phyloP scores from a whole-genome alignment of 2,329 filamentous ascomycete species.

The Dryadomyces quercivorus region DNA sequence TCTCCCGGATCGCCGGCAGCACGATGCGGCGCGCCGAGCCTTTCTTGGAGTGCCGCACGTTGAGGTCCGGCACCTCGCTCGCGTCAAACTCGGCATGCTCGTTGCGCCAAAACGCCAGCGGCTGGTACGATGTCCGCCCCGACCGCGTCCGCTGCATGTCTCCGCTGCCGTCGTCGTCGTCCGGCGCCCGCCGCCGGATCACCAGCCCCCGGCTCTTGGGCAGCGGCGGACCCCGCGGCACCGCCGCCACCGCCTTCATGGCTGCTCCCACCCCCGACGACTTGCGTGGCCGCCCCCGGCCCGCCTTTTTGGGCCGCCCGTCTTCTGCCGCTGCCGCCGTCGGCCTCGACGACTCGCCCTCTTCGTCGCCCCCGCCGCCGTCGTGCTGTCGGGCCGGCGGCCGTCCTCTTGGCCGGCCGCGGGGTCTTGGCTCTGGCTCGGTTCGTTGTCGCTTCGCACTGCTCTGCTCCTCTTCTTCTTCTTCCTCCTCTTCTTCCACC shows the following conservation, averaged over 20 bases:
- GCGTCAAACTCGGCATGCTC: conserved; percentile 63
- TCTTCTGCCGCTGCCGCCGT: background rate
- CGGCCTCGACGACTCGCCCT: background rate
- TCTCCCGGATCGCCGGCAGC: conserved; percentile 61
- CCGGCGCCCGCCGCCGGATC: conserved; percentile 31
- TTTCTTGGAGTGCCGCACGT: conserved; percentile 18
- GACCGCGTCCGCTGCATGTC: conserved; percentile 53
- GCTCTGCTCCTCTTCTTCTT: conserved; percentile 12
- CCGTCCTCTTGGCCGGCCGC: background rate
- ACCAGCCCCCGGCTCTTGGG: conserved; percentile 43
- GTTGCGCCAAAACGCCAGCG: conserved; percentile 76
- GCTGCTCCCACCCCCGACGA: conserved; percentile 32
- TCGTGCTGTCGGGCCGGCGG: background rate
- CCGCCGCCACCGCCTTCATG: conserved; percentile 28
- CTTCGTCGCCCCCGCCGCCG: background rate
- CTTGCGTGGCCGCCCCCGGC: conserved; percentile 20
- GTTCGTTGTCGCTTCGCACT: conserved; percentile 9
- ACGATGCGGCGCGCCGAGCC: conserved; percentile 32
- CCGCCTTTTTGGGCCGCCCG: conserved; percentile 13
- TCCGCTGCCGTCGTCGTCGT: conserved; percentile 22
- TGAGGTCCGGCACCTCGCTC: conserved; percentile 37
- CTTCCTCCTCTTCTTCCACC: conserved; percentile 15
- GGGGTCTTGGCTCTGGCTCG: background rate
- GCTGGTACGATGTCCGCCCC: conserved; percentile 65
- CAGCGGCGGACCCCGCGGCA: conserved; percentile 42